Percentiles rank a stretch among this genome's conserved stretches.
Conservation (phyloP, 352 stramenopile genomes). For the Phytophthora syringae region DNA sequence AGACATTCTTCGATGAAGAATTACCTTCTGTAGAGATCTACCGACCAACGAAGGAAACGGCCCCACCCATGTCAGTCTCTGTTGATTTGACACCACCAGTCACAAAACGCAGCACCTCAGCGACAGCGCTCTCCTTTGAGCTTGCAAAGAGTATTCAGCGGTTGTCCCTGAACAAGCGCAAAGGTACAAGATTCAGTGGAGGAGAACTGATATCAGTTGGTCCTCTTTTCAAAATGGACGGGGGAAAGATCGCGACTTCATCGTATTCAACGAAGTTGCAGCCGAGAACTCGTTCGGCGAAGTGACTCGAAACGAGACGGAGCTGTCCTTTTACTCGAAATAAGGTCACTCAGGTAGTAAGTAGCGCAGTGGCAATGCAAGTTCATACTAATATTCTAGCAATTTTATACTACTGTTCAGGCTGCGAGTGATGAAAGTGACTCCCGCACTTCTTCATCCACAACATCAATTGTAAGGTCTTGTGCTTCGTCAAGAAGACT, state of each 20-base stretch:
- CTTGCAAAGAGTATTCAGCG: slow-evolving; percentile 39
- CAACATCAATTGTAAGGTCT: slow-evolving; percentile 34
- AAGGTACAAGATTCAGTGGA: slow-evolving; percentile 38
- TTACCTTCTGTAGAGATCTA: slow-evolving; percentile 68
- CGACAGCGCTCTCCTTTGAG: slow-evolving; percentile 31
- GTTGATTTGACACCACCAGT: slow-evolving; percentile 31
- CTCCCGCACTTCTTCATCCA: slow-evolving; percentile 25
- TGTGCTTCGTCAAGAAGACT: slow-evolving; percentile 40
- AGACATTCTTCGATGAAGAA: slow-evolving; percentile 82
- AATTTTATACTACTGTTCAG: slow-evolving; percentile 25
- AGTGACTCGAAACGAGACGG: slow-evolving; percentile 81
- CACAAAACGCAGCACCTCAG: slow-evolving; percentile 30
- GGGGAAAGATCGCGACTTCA: slow-evolving; percentile 84
- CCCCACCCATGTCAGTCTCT: neutral
- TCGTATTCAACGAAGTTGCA: slow-evolving; percentile 81
- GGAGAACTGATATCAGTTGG: slow-evolving; percentile 70
- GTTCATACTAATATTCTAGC: slow-evolving; percentile 15
- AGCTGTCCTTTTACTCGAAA: slow-evolving; percentile 80
- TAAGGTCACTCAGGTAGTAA: slow-evolving; percentile 18
- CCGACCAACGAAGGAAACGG: slow-evolving; percentile 11
- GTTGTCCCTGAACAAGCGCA: slow-evolving; percentile 39
- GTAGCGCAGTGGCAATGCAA: slow-evolving; percentile 1
- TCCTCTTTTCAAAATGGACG: slow-evolving; percentile 81
- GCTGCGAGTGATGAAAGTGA: slow-evolving; percentile 22
- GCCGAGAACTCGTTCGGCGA: slow-evolving; percentile 76